A percentile compares a stretch with the other conserved stretches of the same genome.
These are phyloP conservation scores for Tricholoma hemisulphureum DNA, from an alignment of 768 basidiomycete species.

Conservation along the genomic window DNA sequence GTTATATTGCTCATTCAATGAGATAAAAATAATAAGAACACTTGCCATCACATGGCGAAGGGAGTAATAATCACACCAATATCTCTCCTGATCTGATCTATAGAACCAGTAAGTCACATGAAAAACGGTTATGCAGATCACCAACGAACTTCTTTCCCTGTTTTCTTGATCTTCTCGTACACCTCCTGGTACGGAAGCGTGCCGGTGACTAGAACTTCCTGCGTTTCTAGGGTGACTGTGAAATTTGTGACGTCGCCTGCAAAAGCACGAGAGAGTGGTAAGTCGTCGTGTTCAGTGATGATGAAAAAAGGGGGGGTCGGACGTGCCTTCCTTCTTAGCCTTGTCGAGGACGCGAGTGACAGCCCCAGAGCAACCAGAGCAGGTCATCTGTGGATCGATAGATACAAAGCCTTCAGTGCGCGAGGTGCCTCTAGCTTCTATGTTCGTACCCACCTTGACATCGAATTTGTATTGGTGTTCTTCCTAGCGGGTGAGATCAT, in stretches of 20 bases:
- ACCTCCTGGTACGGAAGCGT: slow-evolving; percentile 61
- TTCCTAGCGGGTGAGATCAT: too few relatives aligned
- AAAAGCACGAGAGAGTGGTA: neutral
- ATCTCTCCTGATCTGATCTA: neutral
- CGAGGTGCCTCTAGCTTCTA: neutral
- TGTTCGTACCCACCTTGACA: slow-evolving; percentile 60
- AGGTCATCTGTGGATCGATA: slow-evolving; percentile 69
- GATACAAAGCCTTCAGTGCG: neutral
- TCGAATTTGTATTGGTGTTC: slow-evolving; percentile 72
- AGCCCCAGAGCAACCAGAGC: slow-evolving; percentile 83
- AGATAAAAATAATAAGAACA: too few relatives aligned
- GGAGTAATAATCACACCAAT: neutral
- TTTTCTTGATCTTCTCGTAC: slow-evolving; percentile 79
- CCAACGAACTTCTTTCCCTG: slow-evolving; percentile 76
- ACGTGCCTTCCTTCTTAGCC: slow-evolving; percentile 43
- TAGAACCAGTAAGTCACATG: neutral
- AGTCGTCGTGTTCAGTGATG: too few relatives aligned
- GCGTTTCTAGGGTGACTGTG: slow-evolving; percentile 62
- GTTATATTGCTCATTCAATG: too few relatives aligned
- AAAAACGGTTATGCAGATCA: neutral
- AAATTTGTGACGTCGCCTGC: slow-evolving; percentile 53
- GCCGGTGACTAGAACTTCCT: slow-evolving; percentile 71
- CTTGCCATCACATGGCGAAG: too few relatives aligned
- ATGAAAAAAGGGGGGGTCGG: neutral
- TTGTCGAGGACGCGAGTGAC: slow-evolving; percentile 73